These are phyloP conservation scores for Puccinia sorghi DNA, from an alignment of 1,284 basidiomycete species.

Conservation along the genomic window DNA sequence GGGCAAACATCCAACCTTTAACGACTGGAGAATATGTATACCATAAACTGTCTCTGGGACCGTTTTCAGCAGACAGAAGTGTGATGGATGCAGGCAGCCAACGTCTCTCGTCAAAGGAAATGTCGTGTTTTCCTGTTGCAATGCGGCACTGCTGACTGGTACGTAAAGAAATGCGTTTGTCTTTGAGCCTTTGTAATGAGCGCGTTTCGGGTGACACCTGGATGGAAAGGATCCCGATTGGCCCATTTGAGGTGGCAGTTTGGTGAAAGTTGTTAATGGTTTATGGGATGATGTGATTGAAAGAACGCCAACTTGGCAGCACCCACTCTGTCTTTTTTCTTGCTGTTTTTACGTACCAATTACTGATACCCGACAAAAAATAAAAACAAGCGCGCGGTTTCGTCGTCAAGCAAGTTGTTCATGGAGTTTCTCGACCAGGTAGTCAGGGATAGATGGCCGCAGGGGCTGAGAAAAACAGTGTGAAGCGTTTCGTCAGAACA, in stretches of 20 bases:
- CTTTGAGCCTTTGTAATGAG: too few species aligned
- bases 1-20: constrained; percentile 22
- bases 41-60: constrained; percentile 5
- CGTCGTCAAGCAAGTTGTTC: too few species aligned
- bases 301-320: neutral
- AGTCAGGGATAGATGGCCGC: too few species aligned
- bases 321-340: neutral
- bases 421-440: too few species aligned
- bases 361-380: too few species aligned
- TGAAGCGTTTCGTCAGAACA: too few species aligned
- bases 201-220: neutral
- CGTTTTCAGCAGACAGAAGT: neutral
- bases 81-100: too few species aligned
- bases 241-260: neutral
- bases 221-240: neutral
- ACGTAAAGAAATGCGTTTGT: neutral
- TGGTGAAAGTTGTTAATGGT: neutral
- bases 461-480: too few species aligned
- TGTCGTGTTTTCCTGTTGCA: neutral
- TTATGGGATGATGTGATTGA: neutral
- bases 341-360: too few species aligned
- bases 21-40: constrained; percentile 4
- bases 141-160: neutral
- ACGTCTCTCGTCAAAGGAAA: neutral
- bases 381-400: neutral